Evolutionary conservation across 208 protist species (phyloP).

Genomic region (Trypanosoma grayi): DNA sequence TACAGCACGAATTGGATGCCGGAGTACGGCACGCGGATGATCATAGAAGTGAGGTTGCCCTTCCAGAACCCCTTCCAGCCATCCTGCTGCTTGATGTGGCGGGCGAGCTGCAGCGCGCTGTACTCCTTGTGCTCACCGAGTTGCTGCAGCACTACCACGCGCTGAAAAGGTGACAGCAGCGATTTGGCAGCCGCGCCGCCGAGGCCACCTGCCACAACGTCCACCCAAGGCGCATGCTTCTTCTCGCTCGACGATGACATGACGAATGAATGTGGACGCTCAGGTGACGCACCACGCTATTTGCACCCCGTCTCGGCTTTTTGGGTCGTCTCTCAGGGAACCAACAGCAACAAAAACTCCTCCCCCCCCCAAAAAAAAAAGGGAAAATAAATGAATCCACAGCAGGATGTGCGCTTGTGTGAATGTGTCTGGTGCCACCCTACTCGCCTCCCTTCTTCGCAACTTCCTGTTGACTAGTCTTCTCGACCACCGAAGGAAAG

Average conservation of each 20-base stretch:
- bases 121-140: conserved; percentile 62
- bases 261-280: too few species aligned
- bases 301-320: too few species aligned
- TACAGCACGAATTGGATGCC: conserved; percentile 88
- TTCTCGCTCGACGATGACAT: conserved; percentile 49
- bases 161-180: conserved; percentile 79
- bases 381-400: not conserved
- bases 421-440: not conserved
- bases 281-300: too few species aligned
- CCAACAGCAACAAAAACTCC: too few species aligned
- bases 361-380: too few species aligned
- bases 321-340: too few species aligned
- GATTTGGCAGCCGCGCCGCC: conserved; percentile 80
- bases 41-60: conserved; percentile 89
- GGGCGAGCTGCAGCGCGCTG: conserved; percentile 39
- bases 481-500: too few species aligned
- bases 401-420: not conserved
- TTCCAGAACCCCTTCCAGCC: conserved; percentile 81
- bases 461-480: too few species aligned
- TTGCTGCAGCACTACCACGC: conserved; percentile 85
- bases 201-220: conserved; percentile 73
- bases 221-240: conserved; percentile 74
- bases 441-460: not conserved
- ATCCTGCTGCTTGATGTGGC: conserved; percentile 54
- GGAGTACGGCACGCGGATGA: conserved; percentile 87